phyloP scores from a whole-genome alignment of 768 basidiomycete species.

The Pulveroboletus sp. region DNA sequence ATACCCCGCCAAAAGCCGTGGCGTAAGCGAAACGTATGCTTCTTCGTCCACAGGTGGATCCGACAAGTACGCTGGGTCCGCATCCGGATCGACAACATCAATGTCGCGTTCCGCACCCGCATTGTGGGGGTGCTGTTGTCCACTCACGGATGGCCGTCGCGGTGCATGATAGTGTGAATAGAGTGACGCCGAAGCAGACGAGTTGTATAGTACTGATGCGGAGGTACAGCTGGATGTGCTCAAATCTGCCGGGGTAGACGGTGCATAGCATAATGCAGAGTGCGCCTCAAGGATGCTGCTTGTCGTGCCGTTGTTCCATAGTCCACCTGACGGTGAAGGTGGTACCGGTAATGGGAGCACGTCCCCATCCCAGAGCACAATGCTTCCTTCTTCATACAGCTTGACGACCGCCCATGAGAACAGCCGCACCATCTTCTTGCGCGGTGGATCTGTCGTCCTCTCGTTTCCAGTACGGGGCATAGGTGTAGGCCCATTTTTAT shows the following conservation, averaged over 20 bases:
- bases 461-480: neutral
- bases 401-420: constrained; percentile 62
- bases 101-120: neutral
- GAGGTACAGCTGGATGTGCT: constrained; percentile 8
- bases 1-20: constrained; percentile 42
- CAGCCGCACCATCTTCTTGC: constrained; percentile 57
- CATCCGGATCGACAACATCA: constrained; percentile 35
- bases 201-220: constrained; percentile 23
- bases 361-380: constrained; percentile 70
- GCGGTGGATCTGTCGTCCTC: constrained; percentile 19
- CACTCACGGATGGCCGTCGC: constrained; percentile 1
- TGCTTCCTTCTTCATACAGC: constrained; percentile 66
- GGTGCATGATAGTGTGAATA: constrained; percentile 26
- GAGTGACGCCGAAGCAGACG: constrained; percentile 18
- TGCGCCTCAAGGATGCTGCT: constrained; percentile 23
- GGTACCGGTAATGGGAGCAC: constrained; percentile 33
- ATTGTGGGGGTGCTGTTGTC: neutral
- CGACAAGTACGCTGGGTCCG: constrained; percentile 44
- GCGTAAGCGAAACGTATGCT: constrained; percentile 59
- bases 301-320: constrained; percentile 45
- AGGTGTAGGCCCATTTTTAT: neutral
- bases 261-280: constrained; percentile 26
- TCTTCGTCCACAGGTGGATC: constrained; percentile 55
- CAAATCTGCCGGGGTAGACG: neutral
- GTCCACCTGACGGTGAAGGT: constrained; percentile 16